Conservation (phyloP, 2,329 filamentous ascomycete genomes). For the Diaporthe helianthi region DNA sequence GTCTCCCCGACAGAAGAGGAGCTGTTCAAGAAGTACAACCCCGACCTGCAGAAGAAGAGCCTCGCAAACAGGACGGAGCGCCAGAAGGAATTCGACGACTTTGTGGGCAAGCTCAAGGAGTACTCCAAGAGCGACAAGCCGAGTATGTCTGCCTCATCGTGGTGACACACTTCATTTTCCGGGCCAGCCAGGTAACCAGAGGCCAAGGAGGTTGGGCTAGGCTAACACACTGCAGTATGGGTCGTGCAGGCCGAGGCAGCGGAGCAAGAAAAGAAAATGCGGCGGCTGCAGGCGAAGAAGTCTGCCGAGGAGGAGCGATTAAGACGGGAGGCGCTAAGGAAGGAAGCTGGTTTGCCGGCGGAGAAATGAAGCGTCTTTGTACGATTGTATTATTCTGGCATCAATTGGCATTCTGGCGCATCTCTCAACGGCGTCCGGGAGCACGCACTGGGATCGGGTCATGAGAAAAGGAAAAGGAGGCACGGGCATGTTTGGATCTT, state of each 20-base stretch:
- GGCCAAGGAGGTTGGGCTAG: conserved; percentile 21
- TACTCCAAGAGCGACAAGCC: conserved; percentile 91
- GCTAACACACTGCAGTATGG: conserved; percentile 52
- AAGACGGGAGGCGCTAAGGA: conserved; percentile 57
- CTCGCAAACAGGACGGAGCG: conserved; percentile 78
- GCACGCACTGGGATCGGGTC: conserved; percentile 30
- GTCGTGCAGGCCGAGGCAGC: conserved; percentile 58
- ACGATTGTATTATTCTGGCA: conserved; percentile 17
- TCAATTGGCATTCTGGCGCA: conserved; percentile 22
- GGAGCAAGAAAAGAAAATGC: conserved; percentile 49
- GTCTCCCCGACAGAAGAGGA: conserved; percentile 88
- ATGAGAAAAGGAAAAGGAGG: background rate
- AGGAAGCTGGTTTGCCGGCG: conserved; percentile 53
- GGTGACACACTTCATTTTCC: background rate
- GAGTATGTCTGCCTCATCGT: conserved; percentile 63
- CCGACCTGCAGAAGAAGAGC: conserved; percentile 88
- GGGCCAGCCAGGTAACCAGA: too few species aligned
- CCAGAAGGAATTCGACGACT: conserved; percentile 88
- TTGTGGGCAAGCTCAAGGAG: conserved; percentile 83
- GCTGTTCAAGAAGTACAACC: conserved; percentile 90
- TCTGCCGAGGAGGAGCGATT: conserved; percentile 51
- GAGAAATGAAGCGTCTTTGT: conserved; percentile 37
- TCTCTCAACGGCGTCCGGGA: conserved; percentile 31
- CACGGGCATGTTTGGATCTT: background rate
- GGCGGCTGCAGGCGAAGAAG: conserved; percentile 45